Conservation (phyloP, 1,284 basidiomycete genomes). For the Cryptococcus sp. region DNA sequence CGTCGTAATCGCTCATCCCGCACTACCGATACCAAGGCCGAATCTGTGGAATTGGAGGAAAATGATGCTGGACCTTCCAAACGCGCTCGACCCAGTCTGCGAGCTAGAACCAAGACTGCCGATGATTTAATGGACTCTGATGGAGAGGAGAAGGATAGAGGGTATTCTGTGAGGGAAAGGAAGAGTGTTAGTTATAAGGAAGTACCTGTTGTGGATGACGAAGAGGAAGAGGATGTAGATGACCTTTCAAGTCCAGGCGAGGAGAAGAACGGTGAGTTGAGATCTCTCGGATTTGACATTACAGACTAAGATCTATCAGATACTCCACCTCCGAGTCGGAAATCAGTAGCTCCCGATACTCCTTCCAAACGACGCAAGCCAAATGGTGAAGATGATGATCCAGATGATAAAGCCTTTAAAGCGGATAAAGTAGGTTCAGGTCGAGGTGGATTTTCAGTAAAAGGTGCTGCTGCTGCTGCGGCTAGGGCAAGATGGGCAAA, state of each 20-base stretch:
- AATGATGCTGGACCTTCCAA: constrained; percentile 1
- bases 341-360: constrained; percentile 6
- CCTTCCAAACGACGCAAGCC: constrained; percentile 6
- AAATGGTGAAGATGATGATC: constrained; percentile 6
- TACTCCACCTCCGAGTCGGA: constrained; percentile 1
- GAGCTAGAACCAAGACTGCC: constrained; percentile 3
- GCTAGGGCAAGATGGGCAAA: constrained; percentile 45
- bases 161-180: constrained; percentile 2
- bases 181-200: constrained; percentile 20
- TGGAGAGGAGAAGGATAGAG: constrained; percentile 10
- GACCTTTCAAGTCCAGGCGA: constrained; percentile 2
- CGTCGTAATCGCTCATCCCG: constrained; percentile 7
- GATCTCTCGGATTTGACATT: no score
- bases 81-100: not conserved
- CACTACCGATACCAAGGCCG: constrained; percentile 3
- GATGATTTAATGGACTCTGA: constrained; percentile 4
- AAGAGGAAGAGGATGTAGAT: constrained; percentile 8
- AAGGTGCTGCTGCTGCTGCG: constrained; percentile 43
- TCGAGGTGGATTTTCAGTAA: constrained; percentile 44
- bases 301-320: not conserved
- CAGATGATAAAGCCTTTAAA: constrained; percentile 21
- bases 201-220: constrained; percentile 8
- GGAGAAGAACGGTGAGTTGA: not conserved
- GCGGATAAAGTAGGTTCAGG: constrained; percentile 35
- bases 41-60: constrained; percentile 5